Evolutionary conservation across 2,329 filamentous ascomycete genomes (phyloP).

Genomic region (Hysterium pulicare): DNA sequence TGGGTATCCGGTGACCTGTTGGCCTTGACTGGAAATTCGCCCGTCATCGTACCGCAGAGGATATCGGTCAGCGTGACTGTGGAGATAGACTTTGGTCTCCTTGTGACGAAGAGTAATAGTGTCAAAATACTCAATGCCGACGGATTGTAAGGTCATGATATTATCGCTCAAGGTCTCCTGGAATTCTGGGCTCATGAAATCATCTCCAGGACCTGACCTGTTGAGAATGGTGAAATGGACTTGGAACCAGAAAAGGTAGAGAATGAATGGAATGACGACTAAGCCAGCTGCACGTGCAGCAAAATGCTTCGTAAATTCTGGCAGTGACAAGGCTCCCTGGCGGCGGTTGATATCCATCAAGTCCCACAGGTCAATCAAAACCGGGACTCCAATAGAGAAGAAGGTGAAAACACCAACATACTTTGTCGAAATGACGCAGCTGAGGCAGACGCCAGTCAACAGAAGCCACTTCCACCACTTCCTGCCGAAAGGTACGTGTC

Average conservation of each 20-base stretch:
- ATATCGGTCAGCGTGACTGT: slow-evolving; percentile 87
- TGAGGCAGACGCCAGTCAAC: slow-evolving; percentile 87
- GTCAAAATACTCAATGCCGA: slow-evolving; percentile 88
- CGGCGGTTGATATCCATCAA: slow-evolving; percentile 84
- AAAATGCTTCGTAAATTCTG: slow-evolving; percentile 85
- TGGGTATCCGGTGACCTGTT: slow-evolving; percentile 97
- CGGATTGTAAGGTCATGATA: slow-evolving; percentile 79
- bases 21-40: slow-evolving; percentile 90
- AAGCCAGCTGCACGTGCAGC: slow-evolving; percentile 79
- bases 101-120: slow-evolving; percentile 87
- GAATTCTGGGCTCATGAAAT: slow-evolving; percentile 98
- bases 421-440: slow-evolving; percentile 97
- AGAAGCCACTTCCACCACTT: slow-evolving; percentile 99
- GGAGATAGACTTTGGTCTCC: slow-evolving; percentile 93
- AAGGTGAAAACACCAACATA: slow-evolving; percentile 97
- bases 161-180: slow-evolving; percentile 97
- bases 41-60: slow-evolving; percentile 96
- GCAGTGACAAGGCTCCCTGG: slow-evolving; percentile 73
- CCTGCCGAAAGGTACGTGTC: slow-evolving; percentile 81
- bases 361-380: slow-evolving; percentile 92
- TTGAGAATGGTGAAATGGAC: slow-evolving; percentile 91
- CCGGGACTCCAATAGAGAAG: slow-evolving; percentile 91
- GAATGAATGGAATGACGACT: slow-evolving; percentile 88
- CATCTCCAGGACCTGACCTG: slow-evolving; percentile 88
- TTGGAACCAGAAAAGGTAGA: slow-evolving; percentile 99